Evolutionary conservation across 805 yeast species (phyloP), one percentile per base, ranked within the genome.

Genomic region (Myxozyma geophila): DNA sequence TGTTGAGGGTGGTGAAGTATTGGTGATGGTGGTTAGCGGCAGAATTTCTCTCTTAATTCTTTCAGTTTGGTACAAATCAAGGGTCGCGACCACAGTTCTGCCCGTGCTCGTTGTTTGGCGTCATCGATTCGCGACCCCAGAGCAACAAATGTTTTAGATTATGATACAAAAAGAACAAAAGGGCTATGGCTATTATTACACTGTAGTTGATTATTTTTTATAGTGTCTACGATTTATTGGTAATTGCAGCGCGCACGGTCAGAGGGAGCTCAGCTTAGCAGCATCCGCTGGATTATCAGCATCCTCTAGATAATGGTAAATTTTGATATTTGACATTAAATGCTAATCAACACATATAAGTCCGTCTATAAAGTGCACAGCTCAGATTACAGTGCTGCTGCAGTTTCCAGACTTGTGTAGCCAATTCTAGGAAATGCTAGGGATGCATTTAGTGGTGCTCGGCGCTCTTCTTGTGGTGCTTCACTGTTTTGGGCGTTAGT

Each of bases 381-480:
- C 28, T 19, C 50, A 46, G 6, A 43, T 6, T 8, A 13, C 2
- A 43, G 9, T 13, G 10, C 10, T 43, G 47, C 21, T 43, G 47
- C 9, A 17, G 17, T 17, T 17, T 13, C 47, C 33, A 9, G 21
- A 23, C 15, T 28, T 15, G 50, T 49, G 13, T 21, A 33, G 7
- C 15, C 10, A n/a, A n/a, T 8, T 43, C 47, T 17, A 43, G 17
- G 47, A 3, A 3, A 8, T 17, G 12, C 19, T 33, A 33, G 13
- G 15, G 7, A 8, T 7, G n/a, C 21, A 40, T 46, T 46, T 63
- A 63, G 52, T 63, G 67, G 64, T 59, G 64, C 9, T 57, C 64
- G 36, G 55, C 61, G 48, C 64, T 40, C 58, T 48, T 53, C 64
- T 63, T 63, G 64, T 60, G 67, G 62, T 63, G 67, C 49, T 63